phyloP scores from a whole-genome alignment of 164 flowering plant species.

The Echeveria elegans region DNA sequence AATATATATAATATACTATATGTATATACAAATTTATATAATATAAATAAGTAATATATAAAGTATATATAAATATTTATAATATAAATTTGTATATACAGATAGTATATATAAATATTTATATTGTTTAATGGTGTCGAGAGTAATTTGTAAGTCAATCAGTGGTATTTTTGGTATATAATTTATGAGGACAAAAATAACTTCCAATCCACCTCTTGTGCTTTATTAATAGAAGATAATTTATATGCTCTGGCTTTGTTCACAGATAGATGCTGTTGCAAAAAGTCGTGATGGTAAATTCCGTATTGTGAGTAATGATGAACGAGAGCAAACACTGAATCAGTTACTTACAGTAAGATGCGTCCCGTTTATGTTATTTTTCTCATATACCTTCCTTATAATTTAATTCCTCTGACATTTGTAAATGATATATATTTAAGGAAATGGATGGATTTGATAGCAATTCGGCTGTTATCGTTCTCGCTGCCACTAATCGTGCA shows the following conservation, averaged over 20 bases:
- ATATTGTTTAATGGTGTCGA: no score
- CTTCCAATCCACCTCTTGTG: no score
- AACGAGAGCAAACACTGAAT: conserved; percentile 92
- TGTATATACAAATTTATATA: no score
- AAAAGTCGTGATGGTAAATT: conserved; percentile 94
- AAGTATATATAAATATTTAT: no score
- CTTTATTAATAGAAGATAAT: no score
- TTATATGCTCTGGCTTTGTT: not conserved
- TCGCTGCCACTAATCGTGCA: conserved; percentile 92
- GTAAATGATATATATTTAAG: conserved; percentile 31
- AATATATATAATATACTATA: no score
- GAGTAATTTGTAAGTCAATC: no score
- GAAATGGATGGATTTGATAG: conserved; percentile 99
- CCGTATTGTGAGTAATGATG: conserved; percentile 92
- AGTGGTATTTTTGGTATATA: no score
- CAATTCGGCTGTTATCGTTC: conserved; percentile 91
- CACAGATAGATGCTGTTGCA: conserved; percentile 98
- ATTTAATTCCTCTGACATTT: not conserved
- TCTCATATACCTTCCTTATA: not conserved
- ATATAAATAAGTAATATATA: no score
- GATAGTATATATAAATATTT: no score
- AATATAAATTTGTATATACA: no score
- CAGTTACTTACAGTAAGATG: conserved; percentile 82
- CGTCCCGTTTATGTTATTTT: not conserved
- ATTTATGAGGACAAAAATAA: no score